Conservation (phyloP, 2,329 filamentous ascomycete species). For the Nigrograna mackinnonii region DNA sequence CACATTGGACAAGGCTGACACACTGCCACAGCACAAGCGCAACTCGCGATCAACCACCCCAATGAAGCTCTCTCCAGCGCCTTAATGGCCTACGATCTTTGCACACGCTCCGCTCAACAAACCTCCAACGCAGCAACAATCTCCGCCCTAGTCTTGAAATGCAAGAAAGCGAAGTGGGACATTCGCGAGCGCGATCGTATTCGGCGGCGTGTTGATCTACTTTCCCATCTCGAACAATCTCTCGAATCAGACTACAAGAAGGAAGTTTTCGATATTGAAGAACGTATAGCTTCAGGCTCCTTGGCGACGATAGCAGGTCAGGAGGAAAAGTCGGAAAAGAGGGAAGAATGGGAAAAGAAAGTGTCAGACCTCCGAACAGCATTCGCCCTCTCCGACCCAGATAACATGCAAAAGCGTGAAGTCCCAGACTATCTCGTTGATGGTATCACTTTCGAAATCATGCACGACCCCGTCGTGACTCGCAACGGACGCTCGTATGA, state of each 20-base stretch:
- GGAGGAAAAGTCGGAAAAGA: constrained; percentile 54
- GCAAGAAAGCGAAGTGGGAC: constrained; percentile 88
- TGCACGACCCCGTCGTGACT: constrained; percentile 72
- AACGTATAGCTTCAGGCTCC: constrained; percentile 34
- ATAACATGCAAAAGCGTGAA: constrained; percentile 49
- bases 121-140: constrained; percentile 72
- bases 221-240: constrained; percentile 60
- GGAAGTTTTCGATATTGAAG: constrained; percentile 44
- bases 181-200: constrained; percentile 66
- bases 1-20: constrained; percentile 13
- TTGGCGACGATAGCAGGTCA: constrained; percentile 48
- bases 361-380: constrained; percentile 48
- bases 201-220: constrained; percentile 60
- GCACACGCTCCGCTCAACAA: constrained; percentile 57
- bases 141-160: constrained; percentile 73
- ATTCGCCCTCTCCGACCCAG: constrained; percentile 52
- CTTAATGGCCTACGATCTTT: constrained; percentile 72
- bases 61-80: constrained; percentile 74
- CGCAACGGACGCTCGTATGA: constrained; percentile 92
- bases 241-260: constrained; percentile 37
- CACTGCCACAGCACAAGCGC: constrained; percentile 66
- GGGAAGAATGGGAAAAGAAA: constrained; percentile 42
- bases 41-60: constrained; percentile 72
- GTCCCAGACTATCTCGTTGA: constrained; percentile 79
- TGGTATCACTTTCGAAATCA: constrained; percentile 73